Base-by-base conservation (phyloP, 805 yeast genomes). In the Henningerozyma blattae region DNA sequence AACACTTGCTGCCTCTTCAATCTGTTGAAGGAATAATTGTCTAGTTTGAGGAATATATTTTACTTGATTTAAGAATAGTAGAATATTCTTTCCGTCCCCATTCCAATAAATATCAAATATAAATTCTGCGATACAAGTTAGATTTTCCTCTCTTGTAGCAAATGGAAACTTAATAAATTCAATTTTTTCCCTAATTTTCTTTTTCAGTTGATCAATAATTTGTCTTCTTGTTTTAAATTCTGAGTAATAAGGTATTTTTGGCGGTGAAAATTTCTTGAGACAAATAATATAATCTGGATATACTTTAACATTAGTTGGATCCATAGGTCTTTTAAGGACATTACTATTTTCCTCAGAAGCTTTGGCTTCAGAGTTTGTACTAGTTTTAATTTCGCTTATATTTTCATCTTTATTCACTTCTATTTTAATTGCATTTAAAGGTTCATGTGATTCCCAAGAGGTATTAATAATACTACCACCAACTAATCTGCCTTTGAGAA, bases 101-200 rank as follows among this genome's bases (percentile, higher is more conserved):
- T 41, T 36, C 61, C 65, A 62, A 34, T 47, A 57, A 1, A 53
- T 52, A 19, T 60, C 60, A 29, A 61, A 37, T 28, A 64, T 52
- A 37, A 58, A 59, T n/a, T 56, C 56, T 8, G 58, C 33, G 25
- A 64, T 50, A 20, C 53, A 47, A 12, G 34, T 41, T 30, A 61
- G 31, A 34, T 54, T 59, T n/a, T 41, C 46, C 12, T 54, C 51
- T 36, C 59, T 50, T 1, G 59, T 48, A 2, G 62, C 61, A 13
- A 46, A 38, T 5, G 62, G 57, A 32, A 44, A 50, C 30, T 46
- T 42, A 30, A 59, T 39, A 28, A 56, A 61, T 26, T 60, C 59
- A 36, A 61, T 43, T 7, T 51, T 49, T 15, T 43, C 52, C 16
- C 45, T 46, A 0, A 58, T 49, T 34, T 53, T 47, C 31, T 44